phyloP scores from a whole-genome alignment of 2,329 filamentous ascomycete species.

The Calonectria honghensis region DNA sequence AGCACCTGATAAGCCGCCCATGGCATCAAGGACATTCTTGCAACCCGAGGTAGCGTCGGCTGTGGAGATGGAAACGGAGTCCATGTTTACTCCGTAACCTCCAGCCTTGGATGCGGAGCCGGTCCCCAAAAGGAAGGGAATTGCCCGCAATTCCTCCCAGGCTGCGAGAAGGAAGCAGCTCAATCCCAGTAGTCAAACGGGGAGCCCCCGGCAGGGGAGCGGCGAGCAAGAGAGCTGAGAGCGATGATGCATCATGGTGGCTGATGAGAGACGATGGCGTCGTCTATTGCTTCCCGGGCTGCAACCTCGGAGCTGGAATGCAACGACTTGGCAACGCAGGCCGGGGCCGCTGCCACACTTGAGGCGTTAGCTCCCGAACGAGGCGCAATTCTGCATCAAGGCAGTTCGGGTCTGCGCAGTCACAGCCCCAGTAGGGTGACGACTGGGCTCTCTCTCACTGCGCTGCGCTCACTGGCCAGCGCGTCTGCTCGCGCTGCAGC shows the following conservation, averaged over 20 bases:
- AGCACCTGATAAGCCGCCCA: constrained; percentile 23
- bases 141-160: not conserved
- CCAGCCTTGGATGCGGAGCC: constrained; percentile 25
- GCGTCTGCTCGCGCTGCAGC: constrained; percentile 25
- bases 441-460: constrained; percentile 32
- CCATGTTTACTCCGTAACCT: constrained; percentile 1
- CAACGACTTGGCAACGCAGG: constrained; percentile 1
- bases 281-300: constrained; percentile 2
- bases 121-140: not conserved
- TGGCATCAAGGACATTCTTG: not conserved
- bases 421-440: constrained; percentile 49
- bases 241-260: constrained; percentile 28
- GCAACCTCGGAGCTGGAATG: not conserved
- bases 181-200: not conserved
- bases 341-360: constrained; percentile 8
- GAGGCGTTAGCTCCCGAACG: constrained; percentile 35
- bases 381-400: constrained; percentile 35
- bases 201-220: not conserved
- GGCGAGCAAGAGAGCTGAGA: not conserved
- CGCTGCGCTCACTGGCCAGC: constrained; percentile 3
- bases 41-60: constrained; percentile 15
- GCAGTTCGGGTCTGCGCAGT: constrained; percentile 15
- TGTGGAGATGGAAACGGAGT: constrained; percentile 28
- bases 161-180: not conserved
- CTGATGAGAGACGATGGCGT: constrained; percentile 26